Base-by-base conservation (phyloP, 2,329 filamentous ascomycete species). In the Claviceps lovelessii region DNA sequence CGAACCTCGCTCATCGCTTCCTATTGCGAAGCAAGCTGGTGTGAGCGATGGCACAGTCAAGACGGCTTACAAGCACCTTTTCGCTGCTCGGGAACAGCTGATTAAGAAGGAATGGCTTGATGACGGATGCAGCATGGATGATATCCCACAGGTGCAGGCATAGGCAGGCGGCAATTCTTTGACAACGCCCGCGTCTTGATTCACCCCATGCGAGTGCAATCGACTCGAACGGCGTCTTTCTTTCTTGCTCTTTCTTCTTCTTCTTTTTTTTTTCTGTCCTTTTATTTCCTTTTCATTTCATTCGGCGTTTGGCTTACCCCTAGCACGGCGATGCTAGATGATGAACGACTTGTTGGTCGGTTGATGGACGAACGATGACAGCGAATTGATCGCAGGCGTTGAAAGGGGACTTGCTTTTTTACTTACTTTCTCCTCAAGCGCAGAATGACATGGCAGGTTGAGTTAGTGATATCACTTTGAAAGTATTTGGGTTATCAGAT, bases 41-140 rank as follows among this genome's bases (percentile, higher is more conserved):
- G 93, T 98, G 33, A 96, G 90, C 67, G 94, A 98, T 65, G 90
- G 93, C 54, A 98, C 93, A 0, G 95, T 98, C 63, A 90, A 94
- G 64, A 94, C 88, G 31, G 90, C 91, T 0, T 98, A 97, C 75
- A 93, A 93, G 67, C 84, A 87, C 64, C 77, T 98, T 51, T 91
- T 90, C 67, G 76, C 78, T 19, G 83, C 85, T 51, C 81, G 83
- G 52, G 83, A 91, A 54, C 77, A 80, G 58, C 72, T 98, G 56
- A 81, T 96, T 63, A 83, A 86, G 61, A 75, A 81, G 52, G 81
- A 86, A 57, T 91, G 88, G 82, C 76, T 91, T 54, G 76, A 79
- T 54, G 81, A 84, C 56, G 86, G 86, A 56, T 87, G 84, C 42
- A 83, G 84, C 61, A 76, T 88, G 68, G 80, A 80, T 47, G 85